Evolutionary conservation across 1,139 yeast species (phyloP).

Genomic region (Blastobotrys serpentis): DNA sequence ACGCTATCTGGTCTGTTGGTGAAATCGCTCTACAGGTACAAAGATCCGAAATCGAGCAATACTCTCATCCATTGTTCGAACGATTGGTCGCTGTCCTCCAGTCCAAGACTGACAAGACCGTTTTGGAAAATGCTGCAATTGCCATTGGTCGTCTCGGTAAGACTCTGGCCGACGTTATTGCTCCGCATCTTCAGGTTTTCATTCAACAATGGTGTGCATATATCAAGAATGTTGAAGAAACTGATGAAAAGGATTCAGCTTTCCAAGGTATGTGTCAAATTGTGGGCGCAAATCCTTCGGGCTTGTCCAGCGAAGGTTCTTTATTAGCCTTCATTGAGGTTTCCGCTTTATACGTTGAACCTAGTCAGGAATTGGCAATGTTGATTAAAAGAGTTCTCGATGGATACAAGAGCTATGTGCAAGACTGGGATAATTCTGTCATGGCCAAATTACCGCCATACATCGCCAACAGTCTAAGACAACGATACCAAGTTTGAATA

Average conservation of each 20-base stretch:
- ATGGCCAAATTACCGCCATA: constrained; percentile 25
- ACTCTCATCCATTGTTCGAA: constrained; percentile 54
- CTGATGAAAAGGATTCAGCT: constrained; percentile 78
- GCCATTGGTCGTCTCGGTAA: constrained; percentile 88
- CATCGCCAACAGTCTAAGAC: constrained; percentile 23
- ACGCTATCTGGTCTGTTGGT: constrained; percentile 93
- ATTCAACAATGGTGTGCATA: constrained; percentile 65
- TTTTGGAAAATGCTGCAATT: constrained; percentile 86
- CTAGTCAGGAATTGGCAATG: constrained; percentile 39
- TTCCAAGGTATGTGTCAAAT: constrained; percentile 73
- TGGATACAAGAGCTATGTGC: constrained; percentile 39
- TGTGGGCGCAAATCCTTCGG: constrained; percentile 65
- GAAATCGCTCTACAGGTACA: constrained; percentile 65
- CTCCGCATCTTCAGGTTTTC: constrained; percentile 58
- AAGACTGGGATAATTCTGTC: constrained; percentile 36
- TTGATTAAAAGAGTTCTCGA: constrained; percentile 35
- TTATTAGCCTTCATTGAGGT: constrained; percentile 61
- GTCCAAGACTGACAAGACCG: constrained; percentile 50
- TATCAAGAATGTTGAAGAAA: constrained; percentile 64
- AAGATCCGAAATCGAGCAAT: constrained; percentile 55
- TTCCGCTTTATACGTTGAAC: constrained; percentile 56
- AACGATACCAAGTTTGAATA: constrained; percentile 25
- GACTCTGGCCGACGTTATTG: constrained; percentile 56
- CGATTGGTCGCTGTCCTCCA: constrained; percentile 67
- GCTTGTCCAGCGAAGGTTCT: constrained; percentile 51